Conservation (phyloP, 768 basidiomycete genomes). For the Mycena latifolia region DNA sequence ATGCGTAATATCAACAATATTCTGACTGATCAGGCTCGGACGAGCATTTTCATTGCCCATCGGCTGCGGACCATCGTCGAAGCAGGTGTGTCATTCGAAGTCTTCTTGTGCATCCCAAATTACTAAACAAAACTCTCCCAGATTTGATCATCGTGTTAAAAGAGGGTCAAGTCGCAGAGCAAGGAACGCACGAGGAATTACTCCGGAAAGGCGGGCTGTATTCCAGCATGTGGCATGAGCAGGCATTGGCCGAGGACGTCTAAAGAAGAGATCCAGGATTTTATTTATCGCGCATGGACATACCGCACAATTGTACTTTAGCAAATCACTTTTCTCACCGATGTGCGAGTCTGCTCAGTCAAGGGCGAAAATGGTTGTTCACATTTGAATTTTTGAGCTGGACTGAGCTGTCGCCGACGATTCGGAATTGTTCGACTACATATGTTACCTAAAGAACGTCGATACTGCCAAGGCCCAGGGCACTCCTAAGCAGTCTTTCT, state of each 20-base stretch:
- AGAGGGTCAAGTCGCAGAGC: conserved; percentile 91
- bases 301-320: conserved; percentile 6
- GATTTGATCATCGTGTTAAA: conserved; percentile 95
- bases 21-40: conserved; percentile 82
- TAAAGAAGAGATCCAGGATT: neutral
- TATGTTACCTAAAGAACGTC: no score
- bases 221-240: conserved; percentile 85
- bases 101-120: neutral
- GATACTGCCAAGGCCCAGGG: no score
- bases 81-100: conserved; percentile 67
- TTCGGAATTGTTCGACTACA: no score
- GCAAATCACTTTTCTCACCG: conserved; percentile 14
- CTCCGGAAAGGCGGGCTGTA: conserved; percentile 80
- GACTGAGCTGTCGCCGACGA: no score
- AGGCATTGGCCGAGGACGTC: conserved; percentile 61
- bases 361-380: no score
- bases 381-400: no score
- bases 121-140: conserved; percentile 38
- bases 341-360: neutral
- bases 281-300: conserved; percentile 13
- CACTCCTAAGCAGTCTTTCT: no score
- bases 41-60: conserved; percentile 98
- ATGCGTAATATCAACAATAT: conserved; percentile 94
- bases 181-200: conserved; percentile 93
- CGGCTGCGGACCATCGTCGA: conserved; percentile 90